These are phyloP conservation scores for Boletus subparvulus DNA, from an alignment of 768 basidiomycete species.

Conservation along the genomic window DNA sequence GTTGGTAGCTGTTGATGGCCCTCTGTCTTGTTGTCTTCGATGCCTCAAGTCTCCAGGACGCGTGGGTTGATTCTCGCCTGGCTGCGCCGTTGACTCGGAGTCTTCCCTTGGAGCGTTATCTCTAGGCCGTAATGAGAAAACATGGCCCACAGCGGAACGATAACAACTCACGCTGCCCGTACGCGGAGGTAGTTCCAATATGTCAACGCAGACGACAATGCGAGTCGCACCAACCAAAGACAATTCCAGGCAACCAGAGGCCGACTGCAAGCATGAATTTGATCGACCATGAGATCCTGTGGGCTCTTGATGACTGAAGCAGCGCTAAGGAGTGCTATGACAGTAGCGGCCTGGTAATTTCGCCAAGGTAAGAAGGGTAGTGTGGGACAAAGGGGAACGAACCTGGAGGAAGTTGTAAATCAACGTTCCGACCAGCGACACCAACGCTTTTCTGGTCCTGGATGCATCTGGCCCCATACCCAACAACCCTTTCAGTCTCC, in stretches of 20 bases:
- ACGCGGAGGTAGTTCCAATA: slow-evolving; percentile 53
- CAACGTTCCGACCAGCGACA: slow-evolving; percentile 52
- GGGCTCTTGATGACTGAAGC: slow-evolving; percentile 50
- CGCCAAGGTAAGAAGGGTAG: background rate
- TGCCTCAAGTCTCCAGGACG: slow-evolving; percentile 15
- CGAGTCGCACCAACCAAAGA: slow-evolving; percentile 59
- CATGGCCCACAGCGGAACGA: background rate
- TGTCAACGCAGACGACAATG: slow-evolving; percentile 47
- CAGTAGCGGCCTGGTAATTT: slow-evolving; percentile 46
- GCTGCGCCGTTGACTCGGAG: slow-evolving; percentile 23
- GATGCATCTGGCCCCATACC: slow-evolving; percentile 56
- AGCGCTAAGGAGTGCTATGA: slow-evolving; percentile 50
- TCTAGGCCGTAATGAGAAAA: slow-evolving; percentile 17
- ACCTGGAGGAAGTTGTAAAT: slow-evolving; percentile 57
- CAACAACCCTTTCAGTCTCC: slow-evolving; percentile 39
- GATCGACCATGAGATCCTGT: slow-evolving; percentile 38
- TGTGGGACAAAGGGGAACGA: slow-evolving; percentile 12
- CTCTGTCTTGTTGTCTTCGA: slow-evolving; percentile 23
- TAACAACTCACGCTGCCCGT: slow-evolving; percentile 34
- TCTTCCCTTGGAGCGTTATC: slow-evolving; percentile 30
- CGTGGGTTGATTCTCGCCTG: slow-evolving; percentile 22
- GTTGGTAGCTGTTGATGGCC: slow-evolving; percentile 16
- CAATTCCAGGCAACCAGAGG: slow-evolving; percentile 68
- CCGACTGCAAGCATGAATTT: slow-evolving; percentile 62
- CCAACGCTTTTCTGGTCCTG: slow-evolving; percentile 50